Base-by-base conservation (phyloP, 306 rosid species). In the Sindora glabra region DNA sequence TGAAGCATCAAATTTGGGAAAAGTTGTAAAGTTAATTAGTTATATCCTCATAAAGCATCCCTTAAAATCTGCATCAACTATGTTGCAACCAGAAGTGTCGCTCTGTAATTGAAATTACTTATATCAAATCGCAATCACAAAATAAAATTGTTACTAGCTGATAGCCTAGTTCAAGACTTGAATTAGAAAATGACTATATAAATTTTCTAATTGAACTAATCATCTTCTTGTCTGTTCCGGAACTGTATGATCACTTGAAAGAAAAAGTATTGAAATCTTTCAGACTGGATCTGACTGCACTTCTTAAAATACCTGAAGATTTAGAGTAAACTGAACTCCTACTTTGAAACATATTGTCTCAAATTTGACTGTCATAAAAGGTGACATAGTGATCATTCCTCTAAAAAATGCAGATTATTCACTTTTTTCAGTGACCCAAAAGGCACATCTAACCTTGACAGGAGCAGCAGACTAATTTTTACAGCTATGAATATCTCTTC, bases 1-100 rank as follows among this genome's bases (percentile, higher is more conserved):
- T 25, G 44, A 53, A 68, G 12, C 49, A 69, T 63, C 41, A 55
- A 67, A 9, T 51, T 10, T 54, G 48, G 37, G 49, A 39, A 64
- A 15, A 37, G 4, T n/a, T n/a, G n/a, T n/a, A n/a, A n/a, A n/a
- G n/a, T n/a, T n/a, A n/a, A n/a, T n/a, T n/a, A n/a, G n/a, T n/a
- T n/a, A n/a, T n/a, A n/a, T n/a, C n/a, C n/a, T n/a, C n/a, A n/a
- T n/a, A n/a, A n/a, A n/a, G n/a, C n/a, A n/a, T n/a, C n/a, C n/a
- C n/a, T n/a, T n/a, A n/a, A 90, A 81, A 29, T 58, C 65, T 16
- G 94, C 79, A 53, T n/a, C n/a, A n/a, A n/a, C n/a, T n/a, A n/a
- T n/a, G n/a, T n/a, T n/a, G n/a, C 38, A 15, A 24, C 30, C n/a
- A 70, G 50, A 70, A 17, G 3, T 6, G 14, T 40, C 41, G 19